Evolutionary conservation across 1,139 yeast species (phyloP).

Genomic region (Yamadazyma trypodendri): DNA sequence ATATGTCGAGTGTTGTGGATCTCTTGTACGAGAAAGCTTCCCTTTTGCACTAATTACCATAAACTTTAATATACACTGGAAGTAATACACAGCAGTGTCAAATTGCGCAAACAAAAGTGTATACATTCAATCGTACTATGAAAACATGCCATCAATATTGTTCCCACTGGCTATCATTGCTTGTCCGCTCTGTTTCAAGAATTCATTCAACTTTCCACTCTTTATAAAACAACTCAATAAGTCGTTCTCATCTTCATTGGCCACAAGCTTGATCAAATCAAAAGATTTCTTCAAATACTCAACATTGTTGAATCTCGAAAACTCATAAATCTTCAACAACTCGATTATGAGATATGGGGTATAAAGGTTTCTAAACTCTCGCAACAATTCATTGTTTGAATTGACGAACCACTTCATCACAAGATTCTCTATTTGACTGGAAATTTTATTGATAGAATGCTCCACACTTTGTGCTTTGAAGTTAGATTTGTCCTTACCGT

Average conservation of each 20-base stretch:
- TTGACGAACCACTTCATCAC: conserved; percentile 36
- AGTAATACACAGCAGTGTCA: conserved; percentile 1
- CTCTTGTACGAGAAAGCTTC: conserved; percentile 92
- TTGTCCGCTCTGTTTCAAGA: conserved; percentile 58
- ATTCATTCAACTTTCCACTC: conserved; percentile 63
- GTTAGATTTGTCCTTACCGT: conserved; percentile 21
- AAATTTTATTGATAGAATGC: conserved; percentile 39
- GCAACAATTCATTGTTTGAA: conserved; percentile 39
- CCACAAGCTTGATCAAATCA: conserved; percentile 51
- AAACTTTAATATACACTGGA: background rate
- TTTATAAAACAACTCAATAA: conserved; percentile 51
- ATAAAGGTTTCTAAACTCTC: conserved; percentile 60
- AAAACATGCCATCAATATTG: conserved; percentile 38
- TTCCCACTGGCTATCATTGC: conserved; percentile 48
- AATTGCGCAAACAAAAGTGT: too few relatives aligned
- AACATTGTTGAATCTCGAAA: conserved; percentile 38
- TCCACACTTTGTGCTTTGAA: conserved; percentile 28
- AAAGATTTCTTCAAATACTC: conserved; percentile 53
- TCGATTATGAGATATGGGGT: conserved; percentile 73
- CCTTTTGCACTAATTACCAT: conserved; percentile 58
- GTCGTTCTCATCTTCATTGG: conserved; percentile 42
- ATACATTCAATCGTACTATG: conserved; percentile 7
- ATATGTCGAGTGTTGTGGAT: conserved; percentile 87
- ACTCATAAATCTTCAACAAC: conserved; percentile 53
- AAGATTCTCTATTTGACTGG: conserved; percentile 25